These are phyloP conservation scores for Rasamsonia emersonii DNA, from an alignment of 2,329 filamentous ascomycete species.

Conservation along the genomic window DNA sequence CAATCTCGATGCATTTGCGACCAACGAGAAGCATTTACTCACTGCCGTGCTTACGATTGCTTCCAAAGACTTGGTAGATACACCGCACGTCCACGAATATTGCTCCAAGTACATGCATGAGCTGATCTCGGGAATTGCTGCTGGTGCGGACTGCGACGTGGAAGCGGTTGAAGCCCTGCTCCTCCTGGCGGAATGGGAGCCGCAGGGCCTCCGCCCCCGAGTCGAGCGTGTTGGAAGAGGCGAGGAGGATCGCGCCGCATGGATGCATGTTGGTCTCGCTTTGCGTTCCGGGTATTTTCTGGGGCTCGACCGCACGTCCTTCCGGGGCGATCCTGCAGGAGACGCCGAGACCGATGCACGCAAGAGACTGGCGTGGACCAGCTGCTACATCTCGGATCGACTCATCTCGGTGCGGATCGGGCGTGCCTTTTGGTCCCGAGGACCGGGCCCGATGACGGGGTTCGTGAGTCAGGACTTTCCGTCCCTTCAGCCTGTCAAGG, in stretches of 20 bases:
- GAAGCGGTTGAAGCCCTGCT: conserved; percentile 64
- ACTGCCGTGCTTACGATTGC: conserved; percentile 63
- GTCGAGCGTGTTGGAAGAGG: conserved; percentile 59
- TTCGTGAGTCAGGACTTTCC: conserved; percentile 60
- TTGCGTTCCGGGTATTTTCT: conserved; percentile 63
- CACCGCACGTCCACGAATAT: conserved; percentile 54
- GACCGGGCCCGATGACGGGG: conserved; percentile 58
- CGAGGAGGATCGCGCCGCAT: conserved; percentile 65
- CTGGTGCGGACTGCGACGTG: conserved; percentile 58
- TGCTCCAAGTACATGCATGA: conserved; percentile 64
- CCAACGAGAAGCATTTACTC: conserved; percentile 57
- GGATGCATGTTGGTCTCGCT: conserved; percentile 68
- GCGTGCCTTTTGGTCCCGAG: conserved; percentile 65
- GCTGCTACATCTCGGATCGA: conserved; percentile 59
- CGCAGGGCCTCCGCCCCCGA: conserved; percentile 52
- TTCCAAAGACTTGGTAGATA: conserved; percentile 60
- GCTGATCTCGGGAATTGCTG: conserved; percentile 57
- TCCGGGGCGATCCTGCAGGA: conserved; percentile 52
- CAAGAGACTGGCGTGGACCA: conserved; percentile 60
- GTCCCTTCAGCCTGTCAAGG: conserved; percentile 49
- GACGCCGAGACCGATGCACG: conserved; percentile 53
- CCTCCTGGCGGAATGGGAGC: conserved; percentile 64
- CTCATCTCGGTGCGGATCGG: conserved; percentile 64
- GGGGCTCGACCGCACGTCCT: conserved; percentile 59
- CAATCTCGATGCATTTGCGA: conserved; percentile 48